These are phyloP conservation scores for Porphyrellus cyaneotinctus DNA, from an alignment of 768 basidiomycete genomes.

Conservation along the genomic window DNA sequence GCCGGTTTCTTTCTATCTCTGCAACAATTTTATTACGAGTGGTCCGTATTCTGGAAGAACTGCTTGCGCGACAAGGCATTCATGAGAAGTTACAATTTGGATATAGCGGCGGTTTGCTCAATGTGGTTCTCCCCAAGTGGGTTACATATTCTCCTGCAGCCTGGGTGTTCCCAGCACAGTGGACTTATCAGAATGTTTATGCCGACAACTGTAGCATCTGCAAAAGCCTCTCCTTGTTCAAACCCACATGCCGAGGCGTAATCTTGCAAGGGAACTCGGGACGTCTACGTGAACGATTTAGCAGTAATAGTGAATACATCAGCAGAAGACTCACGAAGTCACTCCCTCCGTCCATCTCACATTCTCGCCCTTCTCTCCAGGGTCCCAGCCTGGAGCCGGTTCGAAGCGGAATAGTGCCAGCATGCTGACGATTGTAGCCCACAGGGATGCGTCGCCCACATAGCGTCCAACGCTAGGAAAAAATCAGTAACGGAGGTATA, in stretches of 20 bases:
- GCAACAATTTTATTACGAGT: neutral
- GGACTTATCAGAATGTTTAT: neutral
- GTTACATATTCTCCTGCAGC: too few relatives aligned
- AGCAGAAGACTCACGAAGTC: slow-evolving; percentile 2
- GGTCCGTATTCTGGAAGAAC: neutral
- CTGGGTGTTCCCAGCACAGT: too few relatives aligned
- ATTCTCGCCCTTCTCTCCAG: slow-evolving; percentile 1
- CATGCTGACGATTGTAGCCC: slow-evolving; percentile 11
- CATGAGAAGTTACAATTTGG: too few relatives aligned
- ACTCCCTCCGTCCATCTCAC: slow-evolving; percentile 10
- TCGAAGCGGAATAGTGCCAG: slow-evolving; percentile 8
- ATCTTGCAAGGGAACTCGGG: neutral
- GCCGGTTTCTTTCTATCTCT: neutral
- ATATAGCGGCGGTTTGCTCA: neutral
- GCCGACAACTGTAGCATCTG: neutral
- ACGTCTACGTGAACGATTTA: neutral
- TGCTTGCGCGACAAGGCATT: too few relatives aligned
- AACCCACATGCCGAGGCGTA: neutral
- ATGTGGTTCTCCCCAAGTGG: neutral
- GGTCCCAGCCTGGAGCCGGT: neutral
- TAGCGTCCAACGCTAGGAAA: slow-evolving; percentile 34
- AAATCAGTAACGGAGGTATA: neutral
- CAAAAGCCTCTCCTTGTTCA: neutral
- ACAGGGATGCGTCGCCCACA: slow-evolving; percentile 36
- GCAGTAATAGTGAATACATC: neutral